Percentiles rank a stretch among this genome's conserved stretches.
phyloP scores from a whole-genome alignment of 805 yeast genomes.

The Candida cerambycidarum region DNA sequence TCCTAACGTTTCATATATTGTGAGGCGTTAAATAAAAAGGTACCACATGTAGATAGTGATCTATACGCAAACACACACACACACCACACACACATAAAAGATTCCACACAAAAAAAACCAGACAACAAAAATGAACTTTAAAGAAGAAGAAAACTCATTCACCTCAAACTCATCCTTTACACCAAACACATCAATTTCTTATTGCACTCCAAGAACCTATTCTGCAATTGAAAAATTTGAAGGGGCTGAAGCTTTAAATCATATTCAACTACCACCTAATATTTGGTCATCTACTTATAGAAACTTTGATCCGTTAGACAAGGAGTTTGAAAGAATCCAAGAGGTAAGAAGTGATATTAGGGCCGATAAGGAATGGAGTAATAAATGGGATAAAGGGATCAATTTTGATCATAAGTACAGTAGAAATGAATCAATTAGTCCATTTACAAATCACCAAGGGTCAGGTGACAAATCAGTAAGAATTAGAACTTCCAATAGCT shows the following conservation, averaged over 20 bases:
- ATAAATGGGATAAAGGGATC: not conserved
- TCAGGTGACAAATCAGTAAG: not conserved
- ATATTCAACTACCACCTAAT: slow-evolving; percentile 10
- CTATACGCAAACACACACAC: no score
- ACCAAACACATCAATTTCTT: slow-evolving; percentile 9
- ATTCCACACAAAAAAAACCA: not conserved
- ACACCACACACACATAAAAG: not conserved
- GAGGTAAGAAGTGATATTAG: no score
- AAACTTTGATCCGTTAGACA: slow-evolving; percentile 2
- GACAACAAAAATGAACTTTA: not conserved
- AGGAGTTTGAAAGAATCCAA: not conserved
- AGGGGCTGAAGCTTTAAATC: slow-evolving; percentile 1
- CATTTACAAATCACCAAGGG: not conserved
- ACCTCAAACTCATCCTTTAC: not conserved
- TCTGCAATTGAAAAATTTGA: slow-evolving; percentile 14
- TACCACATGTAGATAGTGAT: no score
- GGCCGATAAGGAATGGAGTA: no score
- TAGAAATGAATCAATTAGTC: not conserved
- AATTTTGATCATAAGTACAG: not conserved
- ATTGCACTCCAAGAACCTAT: slow-evolving; percentile 21
- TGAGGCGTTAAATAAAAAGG: no score
- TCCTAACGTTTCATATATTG: no score
- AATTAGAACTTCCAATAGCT: no score
- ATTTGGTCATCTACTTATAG: slow-evolving; percentile 21
- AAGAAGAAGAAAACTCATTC: not conserved